These are phyloP conservation scores for Agrostemma githago DNA, from an alignment of 148 eudicot genomes.

Conservation along the genomic window DNA sequence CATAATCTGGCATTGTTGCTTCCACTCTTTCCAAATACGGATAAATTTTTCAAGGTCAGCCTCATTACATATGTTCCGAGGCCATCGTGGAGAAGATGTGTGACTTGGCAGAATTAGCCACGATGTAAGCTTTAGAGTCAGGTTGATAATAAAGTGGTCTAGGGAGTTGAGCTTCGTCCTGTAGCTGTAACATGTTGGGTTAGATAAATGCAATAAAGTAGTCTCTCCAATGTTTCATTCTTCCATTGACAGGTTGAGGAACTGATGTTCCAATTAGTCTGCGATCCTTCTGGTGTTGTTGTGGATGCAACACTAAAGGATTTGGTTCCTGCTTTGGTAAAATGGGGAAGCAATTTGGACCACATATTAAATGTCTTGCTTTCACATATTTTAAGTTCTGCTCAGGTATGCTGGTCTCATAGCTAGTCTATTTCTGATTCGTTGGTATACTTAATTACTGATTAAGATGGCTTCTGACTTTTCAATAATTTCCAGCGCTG, in stretches of 20 bases:
- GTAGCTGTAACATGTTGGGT: constrained; percentile 53
- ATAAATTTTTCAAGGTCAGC: constrained; percentile 99
- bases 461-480: constrained; percentile 18
- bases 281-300: constrained; percentile 93
- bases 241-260: constrained; percentile 84
- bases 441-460: not conserved
- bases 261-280: constrained; percentile 88
- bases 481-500: constrained; percentile 57
- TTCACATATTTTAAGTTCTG: constrained; percentile 65
- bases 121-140: constrained; percentile 90
- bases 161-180: constrained; percentile 75
- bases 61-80: constrained; percentile 98
- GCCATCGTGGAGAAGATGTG: constrained; percentile 96
- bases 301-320: constrained; percentile 88
- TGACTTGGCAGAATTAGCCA: constrained; percentile 94
- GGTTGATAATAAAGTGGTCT: constrained; percentile 60
- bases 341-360: constrained; percentile 83
- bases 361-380: constrained; percentile 56
- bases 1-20: constrained; percentile 96
- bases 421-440: not conserved
- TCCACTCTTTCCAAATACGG: constrained; percentile 88
- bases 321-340: constrained; percentile 73
- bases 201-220: constrained; percentile 11
- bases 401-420: constrained; percentile 51
- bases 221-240: constrained; percentile 43